A percentile compares a stretch with the other conserved stretches of the same genome.
Conservation (phyloP, 2,329 filamentous ascomycete species). For the Neurospora sp. region DNA sequence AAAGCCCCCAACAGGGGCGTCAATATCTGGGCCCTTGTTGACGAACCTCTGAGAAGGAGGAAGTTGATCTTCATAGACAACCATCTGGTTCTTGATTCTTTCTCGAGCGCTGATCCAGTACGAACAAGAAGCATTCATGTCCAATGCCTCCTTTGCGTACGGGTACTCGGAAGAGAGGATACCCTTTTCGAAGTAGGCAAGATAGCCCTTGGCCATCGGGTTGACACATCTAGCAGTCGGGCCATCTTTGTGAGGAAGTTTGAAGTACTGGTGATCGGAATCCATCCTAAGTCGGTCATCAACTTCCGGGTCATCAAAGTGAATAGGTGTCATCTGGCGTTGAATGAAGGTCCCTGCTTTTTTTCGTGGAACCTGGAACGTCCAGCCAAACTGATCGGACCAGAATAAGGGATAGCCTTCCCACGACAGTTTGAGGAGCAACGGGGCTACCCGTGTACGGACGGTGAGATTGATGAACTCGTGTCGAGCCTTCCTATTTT, state of each 20-base stretch:
- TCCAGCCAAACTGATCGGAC: constrained; percentile 92
- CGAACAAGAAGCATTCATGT: constrained; percentile 98
- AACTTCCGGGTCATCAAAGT: constrained; percentile 67
- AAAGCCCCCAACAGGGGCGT: constrained; percentile 47
- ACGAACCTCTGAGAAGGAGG: constrained; percentile 14
- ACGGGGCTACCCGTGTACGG: constrained; percentile 74
- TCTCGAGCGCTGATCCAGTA: constrained; percentile 98
- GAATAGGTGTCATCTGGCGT: constrained; percentile 63
- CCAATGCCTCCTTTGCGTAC: constrained; percentile 86
- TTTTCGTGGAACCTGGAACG: constrained; percentile 61
- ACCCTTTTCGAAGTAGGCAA: constrained; percentile 84
- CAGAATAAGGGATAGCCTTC: constrained; percentile 82
- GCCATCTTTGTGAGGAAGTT: constrained; percentile 93
- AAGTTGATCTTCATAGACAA: constrained; percentile 67
- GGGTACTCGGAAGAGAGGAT: constrained; percentile 76
- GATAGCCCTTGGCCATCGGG: constrained; percentile 84
- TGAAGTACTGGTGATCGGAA: constrained; percentile 62
- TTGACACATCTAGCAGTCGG: constrained; percentile 74
- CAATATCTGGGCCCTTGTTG: constrained; percentile 11
- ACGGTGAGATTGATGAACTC: constrained; percentile 63
- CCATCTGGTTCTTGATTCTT: constrained; percentile 89
- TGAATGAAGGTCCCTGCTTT: constrained; percentile 56
- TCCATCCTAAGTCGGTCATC: constrained; percentile 53
- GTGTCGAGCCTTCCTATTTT: not conserved
- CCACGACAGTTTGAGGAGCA: constrained; percentile 79